Base-by-base conservation (phyloP, 2,329 filamentous ascomycete genomes). In the Aureobasidium uvarum region DNA sequence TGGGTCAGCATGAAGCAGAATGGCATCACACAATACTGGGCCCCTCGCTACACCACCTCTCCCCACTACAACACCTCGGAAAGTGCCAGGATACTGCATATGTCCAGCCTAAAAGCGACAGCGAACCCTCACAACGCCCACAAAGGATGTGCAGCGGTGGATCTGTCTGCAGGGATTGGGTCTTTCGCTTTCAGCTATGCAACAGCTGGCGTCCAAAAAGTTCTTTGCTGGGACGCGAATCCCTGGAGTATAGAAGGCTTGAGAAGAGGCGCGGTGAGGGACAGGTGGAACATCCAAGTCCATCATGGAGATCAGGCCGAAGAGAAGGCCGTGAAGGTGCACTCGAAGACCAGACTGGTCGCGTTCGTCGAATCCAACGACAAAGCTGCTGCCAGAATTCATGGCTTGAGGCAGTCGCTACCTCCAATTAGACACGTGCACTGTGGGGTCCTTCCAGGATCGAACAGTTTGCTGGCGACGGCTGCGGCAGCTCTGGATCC, bases 31-130 rank as follows among this genome's bases (percentile, higher is more conserved):
- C 94, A 98, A 78, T 88, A 84, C 1, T 98, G 93, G 93, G 90
- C 92, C 0, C 94, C 94, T 16, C 78, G 88, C 0, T 93, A 92
- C 82, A 96, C 92, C 31, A 97, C 97, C 93, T 98, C 98, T 75
- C 92, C 89, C 68, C 85, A 92, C 1, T 93, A 94, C 3, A 98
- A 97, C 76, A 81, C 97, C 66, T 89, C 87, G 59, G 94, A 98
- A 77, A 98, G 97, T 75, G 87, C 89, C 0, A 82, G 94, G 14
- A 77, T 97, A 1, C 77, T 96, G 5, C 74, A 74, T 0, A 69
- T 83, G 1, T 74, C 78, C 8, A 72, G 73, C 8, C 72, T 51
- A 13, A 51, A 28, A 3, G 8, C 48, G 11, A 3, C 25, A 10
- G 14, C 14, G 16, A n/a, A 79, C 10, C 18, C 62, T 20, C 41